Conservation (phyloP, 2,329 filamentous ascomycete genomes). For the Rachicladosporium sp. region DNA sequence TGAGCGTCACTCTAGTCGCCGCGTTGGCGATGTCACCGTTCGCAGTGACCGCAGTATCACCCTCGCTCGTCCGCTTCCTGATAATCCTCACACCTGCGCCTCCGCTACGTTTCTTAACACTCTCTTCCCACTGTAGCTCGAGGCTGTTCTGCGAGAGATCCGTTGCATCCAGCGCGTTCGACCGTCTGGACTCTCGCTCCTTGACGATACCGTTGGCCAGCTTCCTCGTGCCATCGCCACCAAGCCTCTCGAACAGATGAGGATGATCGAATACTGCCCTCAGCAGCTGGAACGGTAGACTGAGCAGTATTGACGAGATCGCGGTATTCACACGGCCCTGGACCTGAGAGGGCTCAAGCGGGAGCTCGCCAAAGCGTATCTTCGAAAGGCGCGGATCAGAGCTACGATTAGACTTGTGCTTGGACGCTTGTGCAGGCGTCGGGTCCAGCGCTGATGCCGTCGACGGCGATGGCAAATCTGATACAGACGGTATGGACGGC, state of each 20-base stretch:
- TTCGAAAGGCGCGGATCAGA: constrained; percentile 43
- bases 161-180: too few species aligned
- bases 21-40: too few species aligned
- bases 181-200: constrained; percentile 21
- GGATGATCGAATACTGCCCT: constrained; percentile 53
- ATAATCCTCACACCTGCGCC: too few species aligned
- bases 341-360: constrained; percentile 28
- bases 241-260: constrained; percentile 36
- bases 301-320: constrained; percentile 56
- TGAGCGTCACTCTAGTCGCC: too few species aligned
- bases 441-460: too few species aligned
- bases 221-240: constrained; percentile 18
- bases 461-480: too few species aligned
- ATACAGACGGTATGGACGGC: constrained; percentile 13
- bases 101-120: too few species aligned
- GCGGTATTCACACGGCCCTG: constrained; percentile 39
- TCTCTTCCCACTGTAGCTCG: too few species aligned
- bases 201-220: constrained; percentile 23
- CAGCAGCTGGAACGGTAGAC: constrained; percentile 55
- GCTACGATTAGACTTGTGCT: constrained; percentile 26
- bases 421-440: neutral
- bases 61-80: too few species aligned
- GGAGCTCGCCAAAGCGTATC: constrained; percentile 61
- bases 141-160: too few species aligned
- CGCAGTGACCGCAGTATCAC: too few species aligned